Evolutionary conservation across 306 rosid genomes (phyloP).

Genomic region (Luffa acutangula): DNA sequence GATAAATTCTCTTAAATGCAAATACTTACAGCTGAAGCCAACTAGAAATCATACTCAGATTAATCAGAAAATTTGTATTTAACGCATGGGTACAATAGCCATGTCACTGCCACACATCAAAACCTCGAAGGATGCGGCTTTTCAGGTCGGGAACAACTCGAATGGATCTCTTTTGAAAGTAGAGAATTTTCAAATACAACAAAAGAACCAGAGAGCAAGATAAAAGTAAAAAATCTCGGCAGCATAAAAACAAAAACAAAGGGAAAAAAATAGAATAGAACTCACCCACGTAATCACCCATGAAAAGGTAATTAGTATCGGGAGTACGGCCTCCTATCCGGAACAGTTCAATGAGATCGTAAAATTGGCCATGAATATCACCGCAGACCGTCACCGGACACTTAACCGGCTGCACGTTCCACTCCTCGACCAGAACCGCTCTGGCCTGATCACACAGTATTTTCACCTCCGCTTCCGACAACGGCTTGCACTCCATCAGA

Average conservation of each 20-base stretch:
- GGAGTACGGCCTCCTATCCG: conserved; percentile 94
- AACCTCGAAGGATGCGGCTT: not conserved
- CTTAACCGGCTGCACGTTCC: conserved; percentile 98
- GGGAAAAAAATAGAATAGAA: not conserved
- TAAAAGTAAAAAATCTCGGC: not conserved
- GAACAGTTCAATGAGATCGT: conserved; percentile 95
- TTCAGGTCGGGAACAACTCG: not conserved
- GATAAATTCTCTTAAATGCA: not conserved
- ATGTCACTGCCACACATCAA: not conserved
- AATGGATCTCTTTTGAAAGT: not conserved
- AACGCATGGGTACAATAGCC: not conserved
- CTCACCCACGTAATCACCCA: conserved; percentile 99
- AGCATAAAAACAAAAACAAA: not conserved
- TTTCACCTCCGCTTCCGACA: conserved; percentile 89
- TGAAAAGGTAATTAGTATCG: conserved; percentile 86
- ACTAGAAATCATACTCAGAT: not conserved
- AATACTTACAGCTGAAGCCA: not conserved
- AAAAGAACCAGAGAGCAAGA: not conserved
- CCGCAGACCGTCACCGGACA: conserved; percentile 97
- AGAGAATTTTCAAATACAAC: not conserved
- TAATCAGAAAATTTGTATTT: not conserved
- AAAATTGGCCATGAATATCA: conserved; percentile 93
- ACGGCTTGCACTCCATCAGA: conserved; percentile 93
- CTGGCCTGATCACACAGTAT: conserved; percentile 87
- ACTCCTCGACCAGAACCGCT: conserved; percentile 88